Conservation (phyloP, 139 green algal species). For the Pedinophyceae sp. region DNA sequence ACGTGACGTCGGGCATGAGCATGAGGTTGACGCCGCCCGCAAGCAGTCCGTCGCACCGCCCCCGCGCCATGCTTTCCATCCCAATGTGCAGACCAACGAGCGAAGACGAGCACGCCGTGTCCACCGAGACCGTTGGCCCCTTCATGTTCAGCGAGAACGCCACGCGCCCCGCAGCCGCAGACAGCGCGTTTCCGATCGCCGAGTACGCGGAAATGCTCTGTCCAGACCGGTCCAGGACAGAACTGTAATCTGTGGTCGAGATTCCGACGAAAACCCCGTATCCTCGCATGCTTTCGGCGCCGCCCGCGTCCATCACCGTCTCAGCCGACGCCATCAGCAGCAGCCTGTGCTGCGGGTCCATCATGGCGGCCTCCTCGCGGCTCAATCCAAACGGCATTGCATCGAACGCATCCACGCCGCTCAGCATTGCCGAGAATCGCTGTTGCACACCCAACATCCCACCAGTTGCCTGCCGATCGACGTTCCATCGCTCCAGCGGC, state of each 20-base stretch:
- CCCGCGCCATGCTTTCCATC: neutral
- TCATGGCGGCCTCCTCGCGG: slow-evolving; percentile 44
- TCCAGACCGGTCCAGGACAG: neutral
- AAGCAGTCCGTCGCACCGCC: no score
- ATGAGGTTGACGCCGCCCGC: neutral
- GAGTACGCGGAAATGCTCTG: neutral
- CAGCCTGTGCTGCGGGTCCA: slow-evolving; percentile 75
- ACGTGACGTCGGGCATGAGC: no score
- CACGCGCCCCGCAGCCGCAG: neutral
- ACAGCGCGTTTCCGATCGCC: neutral
- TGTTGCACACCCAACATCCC: no score
- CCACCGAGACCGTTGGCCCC: neutral
- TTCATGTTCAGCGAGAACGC: neutral
- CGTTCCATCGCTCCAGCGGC: no score
- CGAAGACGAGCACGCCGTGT: slow-evolving; percentile 2
- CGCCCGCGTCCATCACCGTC: slow-evolving; percentile 1
- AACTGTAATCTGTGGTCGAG: no score
- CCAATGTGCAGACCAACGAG: neutral
- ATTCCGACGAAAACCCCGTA: no score
- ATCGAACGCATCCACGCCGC: slow-evolving; percentile 60
- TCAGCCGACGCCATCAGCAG: no score
- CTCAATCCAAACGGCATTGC: slow-evolving; percentile 39
- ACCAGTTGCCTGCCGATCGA: no score
- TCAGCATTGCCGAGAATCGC: no score
- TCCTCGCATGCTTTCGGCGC: no score